A percentile compares a stretch with the other conserved stretches of the same genome.
Conservation (phyloP, 106 monocot species). For the Alisma plantagoaquatica region DNA sequence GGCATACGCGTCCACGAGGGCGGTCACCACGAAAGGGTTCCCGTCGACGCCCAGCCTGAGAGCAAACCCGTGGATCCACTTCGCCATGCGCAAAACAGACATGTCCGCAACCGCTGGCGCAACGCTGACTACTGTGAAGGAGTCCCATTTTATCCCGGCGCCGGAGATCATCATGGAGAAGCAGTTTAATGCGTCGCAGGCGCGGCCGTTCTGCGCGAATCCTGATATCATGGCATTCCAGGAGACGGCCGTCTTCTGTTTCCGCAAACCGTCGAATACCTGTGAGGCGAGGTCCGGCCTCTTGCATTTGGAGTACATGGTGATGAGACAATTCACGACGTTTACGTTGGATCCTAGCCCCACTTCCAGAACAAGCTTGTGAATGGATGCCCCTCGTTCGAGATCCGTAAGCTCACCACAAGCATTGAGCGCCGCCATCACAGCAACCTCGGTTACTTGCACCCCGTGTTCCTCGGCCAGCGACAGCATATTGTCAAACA, state of each 20-base stretch:
- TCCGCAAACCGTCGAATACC: slow-evolving; percentile 7
- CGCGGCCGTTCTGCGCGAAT: background rate
- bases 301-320: slow-evolving; percentile 5
- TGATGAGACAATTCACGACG: slow-evolving; percentile 9
- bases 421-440: slow-evolving; percentile 37
- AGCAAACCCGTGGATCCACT: slow-evolving; percentile 5
- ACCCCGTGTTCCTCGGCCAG: slow-evolving; percentile 26
- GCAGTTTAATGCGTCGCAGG: background rate
- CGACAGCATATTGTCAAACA: slow-evolving; percentile 47
- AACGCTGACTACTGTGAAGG: background rate
- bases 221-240: slow-evolving; percentile 8
- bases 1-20: slow-evolving; percentile 55
- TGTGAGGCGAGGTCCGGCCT: background rate
- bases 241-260: slow-evolving; percentile 2
- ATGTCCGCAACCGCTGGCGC: slow-evolving; percentile 1
- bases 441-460: slow-evolving; percentile 38
- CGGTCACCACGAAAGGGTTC: background rate
- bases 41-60: background rate
- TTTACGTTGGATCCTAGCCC: slow-evolving; percentile 8
- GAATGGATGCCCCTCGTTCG: slow-evolving; percentile 35
- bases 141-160: background rate
- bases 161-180: slow-evolving; percentile 5
- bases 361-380: slow-evolving; percentile 27
- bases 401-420: slow-evolving; percentile 45
- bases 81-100: background rate